Evolutionary conservation across 805 yeast species (phyloP).

Genomic region (Yamadazyma sp.): DNA sequence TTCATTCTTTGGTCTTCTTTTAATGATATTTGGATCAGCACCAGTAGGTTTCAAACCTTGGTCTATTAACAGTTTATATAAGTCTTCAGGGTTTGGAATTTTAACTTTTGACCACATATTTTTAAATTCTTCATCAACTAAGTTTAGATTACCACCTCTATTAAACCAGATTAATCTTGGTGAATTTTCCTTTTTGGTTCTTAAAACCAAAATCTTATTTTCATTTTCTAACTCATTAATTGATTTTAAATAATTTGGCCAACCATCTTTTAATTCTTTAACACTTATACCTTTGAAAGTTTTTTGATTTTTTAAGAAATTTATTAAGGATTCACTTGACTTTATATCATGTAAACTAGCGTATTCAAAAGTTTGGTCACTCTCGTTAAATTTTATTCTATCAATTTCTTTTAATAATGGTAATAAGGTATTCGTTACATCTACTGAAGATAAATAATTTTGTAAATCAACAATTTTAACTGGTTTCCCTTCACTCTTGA

Average conservation of each 20-base stretch:
- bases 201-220: conserved; percentile 72
- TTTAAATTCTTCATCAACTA: conserved; percentile 78
- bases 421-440: conserved; percentile 59
- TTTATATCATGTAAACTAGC: conserved; percentile 86
- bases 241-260: conserved; percentile 85
- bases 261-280: conserved; percentile 82
- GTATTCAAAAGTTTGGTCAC: conserved; percentile 70
- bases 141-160: conserved; percentile 66
- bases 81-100: conserved; percentile 77
- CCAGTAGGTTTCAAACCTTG: conserved; percentile 95
- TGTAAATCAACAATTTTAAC: conserved; percentile 64
- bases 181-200: conserved; percentile 89
- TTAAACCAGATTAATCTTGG: conserved; percentile 95
- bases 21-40: conserved; percentile 94
- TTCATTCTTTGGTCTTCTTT: conserved; percentile 54
- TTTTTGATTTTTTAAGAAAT: conserved; percentile 71
- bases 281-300: conserved; percentile 87
- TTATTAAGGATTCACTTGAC: conserved; percentile 71
- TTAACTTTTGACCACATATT: conserved; percentile 76
- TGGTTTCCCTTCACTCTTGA: conserved; percentile 70
- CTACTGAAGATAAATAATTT: conserved; percentile 61
- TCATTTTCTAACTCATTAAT: conserved; percentile 76
- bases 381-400: conserved; percentile 66
- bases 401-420: conserved; percentile 74
- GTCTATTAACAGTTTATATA: conserved; percentile 73